These are phyloP conservation scores for Microbotryum scabiosae DNA, from an alignment of 1,284 basidiomycete species.

Conservation along the genomic window DNA sequence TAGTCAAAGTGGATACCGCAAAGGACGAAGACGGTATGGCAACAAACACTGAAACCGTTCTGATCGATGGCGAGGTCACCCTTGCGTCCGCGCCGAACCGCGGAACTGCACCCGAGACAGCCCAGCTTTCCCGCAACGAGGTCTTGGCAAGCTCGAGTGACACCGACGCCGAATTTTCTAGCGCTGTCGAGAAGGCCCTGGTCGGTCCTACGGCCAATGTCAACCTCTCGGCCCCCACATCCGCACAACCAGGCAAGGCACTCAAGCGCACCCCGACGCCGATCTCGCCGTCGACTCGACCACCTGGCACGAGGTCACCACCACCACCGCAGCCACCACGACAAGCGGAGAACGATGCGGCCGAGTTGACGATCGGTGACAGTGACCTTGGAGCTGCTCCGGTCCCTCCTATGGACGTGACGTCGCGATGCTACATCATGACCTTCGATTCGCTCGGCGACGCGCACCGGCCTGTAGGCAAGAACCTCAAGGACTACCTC, in stretches of 20 bases:
- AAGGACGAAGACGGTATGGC: too few relatives aligned
- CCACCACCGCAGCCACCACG: not conserved
- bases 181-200: not conserved
- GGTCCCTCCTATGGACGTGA: not conserved
- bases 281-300: not conserved
- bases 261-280: constrained; percentile 1
- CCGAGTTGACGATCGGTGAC: not conserved
- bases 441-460: constrained; percentile 78
- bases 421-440: constrained; percentile 61
- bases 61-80: too few relatives aligned
- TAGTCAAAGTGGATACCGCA: too few relatives aligned
- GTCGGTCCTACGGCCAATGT: too few relatives aligned
- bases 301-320: not conserved
- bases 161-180: too few relatives aligned
- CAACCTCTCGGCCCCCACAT: too few relatives aligned
- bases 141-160: too few relatives aligned
- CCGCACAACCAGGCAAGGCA: not conserved
- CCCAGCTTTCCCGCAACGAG: too few relatives aligned
- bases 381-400: not conserved
- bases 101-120: too few relatives aligned
- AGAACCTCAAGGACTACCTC: constrained; percentile 60
- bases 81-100: too few relatives aligned
- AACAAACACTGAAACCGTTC: too few relatives aligned
- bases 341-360: not conserved
- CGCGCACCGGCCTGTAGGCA: constrained; percentile 57